phyloP scores from a whole-genome alignment of 305 asterid genomes.

The Striga hermonthica region DNA sequence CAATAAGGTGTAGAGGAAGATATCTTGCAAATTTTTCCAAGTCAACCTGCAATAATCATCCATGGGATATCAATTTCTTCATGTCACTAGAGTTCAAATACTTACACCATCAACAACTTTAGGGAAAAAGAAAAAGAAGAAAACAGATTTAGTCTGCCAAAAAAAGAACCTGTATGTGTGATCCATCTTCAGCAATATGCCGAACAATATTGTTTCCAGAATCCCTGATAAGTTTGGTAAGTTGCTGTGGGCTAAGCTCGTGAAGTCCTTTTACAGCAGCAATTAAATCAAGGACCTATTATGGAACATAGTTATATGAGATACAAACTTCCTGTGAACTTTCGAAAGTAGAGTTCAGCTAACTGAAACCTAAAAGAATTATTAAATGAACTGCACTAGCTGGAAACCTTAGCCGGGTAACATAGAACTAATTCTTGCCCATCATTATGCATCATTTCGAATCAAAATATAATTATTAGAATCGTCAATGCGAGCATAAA shows the following conservation, averaged over 20 bases:
- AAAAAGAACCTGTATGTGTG: slow-evolving; percentile 58
- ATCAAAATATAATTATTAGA: too few species aligned
- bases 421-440: not conserved
- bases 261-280: slow-evolving; percentile 86
- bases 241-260: slow-evolving; percentile 77
- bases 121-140: not conserved
- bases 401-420: slow-evolving; percentile 17
- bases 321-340: slow-evolving; percentile 20
- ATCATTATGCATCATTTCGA: too few species aligned
- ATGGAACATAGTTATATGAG: slow-evolving; percentile 28
- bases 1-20: slow-evolving; percentile 86
- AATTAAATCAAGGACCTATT: slow-evolving; percentile 74
- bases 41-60: slow-evolving; percentile 60
- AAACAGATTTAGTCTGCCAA: slow-evolving; percentile 22
- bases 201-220: slow-evolving; percentile 63
- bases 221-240: slow-evolving; percentile 72
- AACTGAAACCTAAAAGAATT: slow-evolving; percentile 3
- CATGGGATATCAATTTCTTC: slow-evolving; percentile 27
- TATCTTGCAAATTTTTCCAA: slow-evolving; percentile 74
- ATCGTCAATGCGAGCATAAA: too few species aligned
- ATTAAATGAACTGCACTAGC: not conserved
- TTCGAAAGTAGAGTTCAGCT: slow-evolving; percentile 14
- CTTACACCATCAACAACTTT: slow-evolving; percentile 10
- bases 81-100: slow-evolving; percentile 20
- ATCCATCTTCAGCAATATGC: slow-evolving; percentile 59